Evolutionary conservation across 2,329 filamentous ascomycete species (phyloP), one percentile per base, ranked within the genome.

Genomic region (Metarhizium sp.): DNA sequence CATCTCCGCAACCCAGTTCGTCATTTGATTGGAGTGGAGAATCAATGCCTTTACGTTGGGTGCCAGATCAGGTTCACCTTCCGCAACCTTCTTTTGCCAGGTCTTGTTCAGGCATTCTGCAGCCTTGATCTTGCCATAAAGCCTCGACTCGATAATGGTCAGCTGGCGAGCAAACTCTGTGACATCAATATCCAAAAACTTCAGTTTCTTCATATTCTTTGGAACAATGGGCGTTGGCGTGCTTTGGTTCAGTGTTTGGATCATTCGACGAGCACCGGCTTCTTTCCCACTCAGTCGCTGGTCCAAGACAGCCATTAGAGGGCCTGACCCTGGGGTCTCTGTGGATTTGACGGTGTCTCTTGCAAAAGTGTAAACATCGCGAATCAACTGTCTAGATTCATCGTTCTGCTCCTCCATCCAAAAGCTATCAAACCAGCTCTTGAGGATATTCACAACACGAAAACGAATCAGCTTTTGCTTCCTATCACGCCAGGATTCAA

Each of bases 1-100:
- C 94, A 99, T 97, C 71, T 97, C 92, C 34, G 94, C 94, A 52
- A 97, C 94, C 94, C 94, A 99, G 69, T 97, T 99, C 6, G 94
- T 99, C 78, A 99, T 85, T 71, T 97, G 92, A 66, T 99, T 99
- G 0, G 94, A 97, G 73, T 99, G 94, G 53, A 97, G 78, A 73
- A 99, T 99, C 59, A 99, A 79, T 10, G 91, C 89, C 73, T 97
- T 96, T 62, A 99, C 90, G 64, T 99, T 97, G 0, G 90, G 84
- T 10, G 94, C 92, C 38, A 92, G 89, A 64, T 96, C 91, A 6
- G 87, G 81, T 59, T 92, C 88, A 58, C 87, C 86, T 38, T 92
- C 87, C 8, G 76, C 81, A 57, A 95, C 78, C 76, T 96, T 96
- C 80, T 95, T 97, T 72, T 96, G 91, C 94, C 94, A 99, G 5